Evolutionary conservation across 306 rosid genomes (phyloP).

Genomic region (Sicyos edulis): DNA sequence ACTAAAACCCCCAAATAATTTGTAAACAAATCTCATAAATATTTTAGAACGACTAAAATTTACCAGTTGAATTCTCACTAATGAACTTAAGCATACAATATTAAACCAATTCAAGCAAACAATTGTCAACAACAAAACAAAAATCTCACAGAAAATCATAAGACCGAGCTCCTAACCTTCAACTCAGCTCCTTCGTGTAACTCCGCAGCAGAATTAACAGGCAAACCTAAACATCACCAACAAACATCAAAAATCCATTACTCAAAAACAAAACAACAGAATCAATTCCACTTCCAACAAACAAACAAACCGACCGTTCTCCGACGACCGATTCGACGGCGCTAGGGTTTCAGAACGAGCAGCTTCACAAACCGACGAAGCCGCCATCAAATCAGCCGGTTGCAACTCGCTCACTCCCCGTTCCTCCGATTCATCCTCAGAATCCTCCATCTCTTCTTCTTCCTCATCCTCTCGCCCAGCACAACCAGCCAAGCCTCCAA

Average conservation of each 20-base stretch:
- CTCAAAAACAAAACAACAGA: neutral
- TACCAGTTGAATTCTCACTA: neutral
- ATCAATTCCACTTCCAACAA: constrained; percentile 2
- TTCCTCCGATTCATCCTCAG: constrained; percentile 21
- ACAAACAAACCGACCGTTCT: constrained; percentile 30
- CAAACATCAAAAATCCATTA: neutral
- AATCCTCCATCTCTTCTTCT: constrained; percentile 21
- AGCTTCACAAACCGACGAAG: neutral
- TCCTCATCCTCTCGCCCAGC: constrained; percentile 17
- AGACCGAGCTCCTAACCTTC: constrained; percentile 47
- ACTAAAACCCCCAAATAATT: neutral
- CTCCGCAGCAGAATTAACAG: constrained; percentile 29
- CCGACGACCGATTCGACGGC: constrained; percentile 19
- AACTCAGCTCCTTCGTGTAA: constrained; percentile 29
- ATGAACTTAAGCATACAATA: neutral
- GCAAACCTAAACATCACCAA: constrained; percentile 37
- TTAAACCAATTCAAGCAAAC: neutral
- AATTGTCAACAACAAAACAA: neutral
- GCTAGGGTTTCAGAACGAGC: constrained; percentile 59
- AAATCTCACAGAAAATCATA: neutral
- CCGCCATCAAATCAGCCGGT: constrained; percentile 13
- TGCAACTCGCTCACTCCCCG: constrained; percentile 21
- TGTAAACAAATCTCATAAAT: neutral
- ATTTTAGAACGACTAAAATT: neutral
- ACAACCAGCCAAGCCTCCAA: constrained; percentile 21